A percentile compares a stretch with the other conserved stretches of the same genome.
Conservation (phyloP, 805 yeast species). For the Huiozyma naganishii region DNA sequence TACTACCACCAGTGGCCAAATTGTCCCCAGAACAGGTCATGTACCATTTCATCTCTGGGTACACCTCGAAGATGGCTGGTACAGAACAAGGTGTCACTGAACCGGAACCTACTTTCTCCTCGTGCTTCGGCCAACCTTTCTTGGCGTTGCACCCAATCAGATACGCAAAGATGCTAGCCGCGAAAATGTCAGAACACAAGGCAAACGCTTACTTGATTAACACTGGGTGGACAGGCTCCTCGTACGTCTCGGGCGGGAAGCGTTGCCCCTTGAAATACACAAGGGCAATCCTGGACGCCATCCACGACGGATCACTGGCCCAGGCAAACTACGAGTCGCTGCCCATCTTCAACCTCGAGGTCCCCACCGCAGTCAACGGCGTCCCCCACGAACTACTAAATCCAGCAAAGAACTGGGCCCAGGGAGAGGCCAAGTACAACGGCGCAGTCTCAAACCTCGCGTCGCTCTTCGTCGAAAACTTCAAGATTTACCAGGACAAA, state of each 20-base stretch:
- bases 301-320: conserved; percentile 81
- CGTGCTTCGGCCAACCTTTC: conserved; percentile 99
- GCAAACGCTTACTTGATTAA: conserved; percentile 94
- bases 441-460: conserved; percentile 59
- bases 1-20: conserved; percentile 91
- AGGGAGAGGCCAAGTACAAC: conserved; percentile 41
- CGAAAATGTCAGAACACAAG: conserved; percentile 79
- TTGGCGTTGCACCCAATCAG: conserved; percentile 95
- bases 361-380: conserved; percentile 65
- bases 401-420: conserved; percentile 75
- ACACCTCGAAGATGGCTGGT: conserved; percentile 99
- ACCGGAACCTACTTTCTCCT: conserved; percentile 95
- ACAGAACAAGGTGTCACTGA: conserved; percentile 98
- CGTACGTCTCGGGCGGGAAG: conserved; percentile 87
- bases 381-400: conserved; percentile 81
- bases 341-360: conserved; percentile 76
- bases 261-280: conserved; percentile 97
- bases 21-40: conserved; percentile 91
- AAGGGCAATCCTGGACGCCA: conserved; percentile 88
- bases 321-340: conserved; percentile 73
- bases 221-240: conserved; percentile 98
- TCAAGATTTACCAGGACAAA: conserved; percentile 68
- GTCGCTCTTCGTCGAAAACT: conserved; percentile 71
- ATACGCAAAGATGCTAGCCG: conserved; percentile 91
- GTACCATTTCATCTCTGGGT: conserved; percentile 98